Conservation (phyloP, 164 flowering plant species). For the Sextonia rubra region DNA sequence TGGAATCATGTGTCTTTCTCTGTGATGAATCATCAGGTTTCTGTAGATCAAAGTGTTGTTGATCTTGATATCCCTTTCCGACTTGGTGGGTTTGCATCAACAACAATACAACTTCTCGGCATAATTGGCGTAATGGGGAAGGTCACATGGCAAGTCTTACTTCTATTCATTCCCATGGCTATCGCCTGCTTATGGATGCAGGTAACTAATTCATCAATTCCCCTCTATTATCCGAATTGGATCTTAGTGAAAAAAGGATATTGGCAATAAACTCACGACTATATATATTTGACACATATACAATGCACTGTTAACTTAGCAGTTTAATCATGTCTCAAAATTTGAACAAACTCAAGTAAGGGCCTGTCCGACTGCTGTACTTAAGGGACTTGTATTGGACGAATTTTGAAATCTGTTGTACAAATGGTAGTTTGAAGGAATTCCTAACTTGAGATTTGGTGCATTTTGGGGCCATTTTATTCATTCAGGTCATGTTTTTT, state of each 20-base stretch:
- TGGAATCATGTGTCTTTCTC: slow-evolving; percentile 9
- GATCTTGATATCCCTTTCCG: slow-evolving; percentile 99
- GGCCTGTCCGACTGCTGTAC: no score
- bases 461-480: no score
- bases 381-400: no score
- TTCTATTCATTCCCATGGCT: slow-evolving; percentile 94
- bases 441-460: no score
- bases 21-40: slow-evolving; percentile 54
- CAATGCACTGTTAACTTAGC: no score
- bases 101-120: slow-evolving; percentile 94
- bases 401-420: no score
- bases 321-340: background rate
- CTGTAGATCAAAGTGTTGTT: slow-evolving; percentile 98
- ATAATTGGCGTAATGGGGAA: slow-evolving; percentile 93
- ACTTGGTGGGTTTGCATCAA: slow-evolving; percentile 98
- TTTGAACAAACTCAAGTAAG: no score
- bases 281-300: no score
- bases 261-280: no score
- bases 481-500: no score
- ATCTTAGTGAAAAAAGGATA: no score
- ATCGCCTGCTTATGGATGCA: slow-evolving; percentile 99
- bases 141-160: slow-evolving; percentile 97
- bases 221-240: background rate
- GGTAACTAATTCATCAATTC: slow-evolving; percentile 35
- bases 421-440: no score